phyloP scores from a whole-genome alignment of 306 rosid genomes.

The Inga laurina region DNA sequence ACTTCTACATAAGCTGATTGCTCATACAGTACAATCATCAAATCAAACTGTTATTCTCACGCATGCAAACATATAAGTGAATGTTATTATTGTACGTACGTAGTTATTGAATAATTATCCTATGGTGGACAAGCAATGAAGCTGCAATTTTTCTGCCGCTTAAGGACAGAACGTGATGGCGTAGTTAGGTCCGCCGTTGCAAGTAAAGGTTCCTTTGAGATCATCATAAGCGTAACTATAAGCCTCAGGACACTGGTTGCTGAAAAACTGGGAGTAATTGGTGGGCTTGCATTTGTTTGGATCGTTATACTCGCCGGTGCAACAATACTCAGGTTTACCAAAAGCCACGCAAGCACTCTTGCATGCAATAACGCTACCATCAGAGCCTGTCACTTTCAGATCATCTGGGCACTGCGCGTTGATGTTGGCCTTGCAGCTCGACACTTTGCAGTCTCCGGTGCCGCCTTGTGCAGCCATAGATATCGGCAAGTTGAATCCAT shows the following conservation, averaged over 20 bases:
- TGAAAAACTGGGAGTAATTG: conserved; percentile 33
- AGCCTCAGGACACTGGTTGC: conserved; percentile 42
- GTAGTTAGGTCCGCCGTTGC: conserved; percentile 37
- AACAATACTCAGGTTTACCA: conserved; percentile 34
- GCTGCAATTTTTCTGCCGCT: neutral
- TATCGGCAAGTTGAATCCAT: conserved; percentile 44
- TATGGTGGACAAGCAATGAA: neutral
- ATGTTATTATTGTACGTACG: neutral
- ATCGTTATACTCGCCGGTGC: conserved; percentile 21
- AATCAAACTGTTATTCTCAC: neutral
- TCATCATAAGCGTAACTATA: conserved; percentile 53
- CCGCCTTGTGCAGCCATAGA: conserved; percentile 38
- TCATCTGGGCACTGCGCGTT: neutral
- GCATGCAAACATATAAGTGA: neutral
- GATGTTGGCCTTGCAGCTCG: neutral
- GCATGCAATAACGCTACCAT: conserved; percentile 43
- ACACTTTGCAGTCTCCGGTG: neutral
- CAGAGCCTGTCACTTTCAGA: conserved; percentile 22
- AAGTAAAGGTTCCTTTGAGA: conserved; percentile 41
- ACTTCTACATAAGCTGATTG: neutral
- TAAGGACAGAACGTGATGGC: conserved; percentile 43
- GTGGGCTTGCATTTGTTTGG: conserved; percentile 31
- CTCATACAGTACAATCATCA: neutral
- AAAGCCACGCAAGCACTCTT: conserved; percentile 44
- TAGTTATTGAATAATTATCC: neutral